Evolutionary conservation across 2,329 filamentous ascomycete genomes (phyloP).

Genomic region (Xylaria sp.): DNA sequence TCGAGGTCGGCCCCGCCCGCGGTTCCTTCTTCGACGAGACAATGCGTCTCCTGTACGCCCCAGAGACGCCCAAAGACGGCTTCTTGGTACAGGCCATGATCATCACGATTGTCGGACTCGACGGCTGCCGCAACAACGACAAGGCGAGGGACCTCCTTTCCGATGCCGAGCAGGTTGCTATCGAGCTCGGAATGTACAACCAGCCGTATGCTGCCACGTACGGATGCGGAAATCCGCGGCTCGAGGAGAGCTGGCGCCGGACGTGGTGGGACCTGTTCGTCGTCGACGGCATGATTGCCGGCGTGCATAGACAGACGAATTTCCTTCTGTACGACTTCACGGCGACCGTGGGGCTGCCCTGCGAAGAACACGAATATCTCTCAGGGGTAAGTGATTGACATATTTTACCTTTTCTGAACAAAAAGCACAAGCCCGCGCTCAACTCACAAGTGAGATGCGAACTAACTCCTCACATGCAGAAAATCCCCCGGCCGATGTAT

Average conservation of each 20-base stretch:
- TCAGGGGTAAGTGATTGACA: conserved; percentile 59
- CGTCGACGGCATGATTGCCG: conserved; percentile 86
- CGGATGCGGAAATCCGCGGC: conserved; percentile 70
- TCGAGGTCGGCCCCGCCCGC: conserved; percentile 58
- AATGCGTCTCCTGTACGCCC: conserved; percentile 59
- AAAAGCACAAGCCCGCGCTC: not conserved
- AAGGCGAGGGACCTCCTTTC: conserved; percentile 74
- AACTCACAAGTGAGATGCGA: not conserved
- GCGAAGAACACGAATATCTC: conserved; percentile 80
- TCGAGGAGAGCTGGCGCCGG: conserved; percentile 85
- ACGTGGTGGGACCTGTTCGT: conserved; percentile 91
- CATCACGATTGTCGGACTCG: conserved; percentile 79
- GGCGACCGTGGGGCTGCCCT: conserved; percentile 78
- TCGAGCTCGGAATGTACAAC: conserved; percentile 80
- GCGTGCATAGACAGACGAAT: conserved; percentile 77
- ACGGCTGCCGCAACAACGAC: conserved; percentile 77
- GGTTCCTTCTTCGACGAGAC: conserved; percentile 68
- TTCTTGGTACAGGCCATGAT: conserved; percentile 82
- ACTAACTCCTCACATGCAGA: conserved; percentile 50
- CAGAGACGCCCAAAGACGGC: conserved; percentile 60
- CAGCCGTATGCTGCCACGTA: conserved; percentile 71
- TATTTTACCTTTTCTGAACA: not conserved
- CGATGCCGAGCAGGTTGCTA: conserved; percentile 74
- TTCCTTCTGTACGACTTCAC: conserved; percentile 75
- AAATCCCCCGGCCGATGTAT: conserved; percentile 67